Percentiles rank a stretch among this genome's conserved stretches.
These are phyloP conservation scores for Hypoxylon sp. DNA, from an alignment of 2,329 filamentous ascomycete species.

Conservation along the genomic window DNA sequence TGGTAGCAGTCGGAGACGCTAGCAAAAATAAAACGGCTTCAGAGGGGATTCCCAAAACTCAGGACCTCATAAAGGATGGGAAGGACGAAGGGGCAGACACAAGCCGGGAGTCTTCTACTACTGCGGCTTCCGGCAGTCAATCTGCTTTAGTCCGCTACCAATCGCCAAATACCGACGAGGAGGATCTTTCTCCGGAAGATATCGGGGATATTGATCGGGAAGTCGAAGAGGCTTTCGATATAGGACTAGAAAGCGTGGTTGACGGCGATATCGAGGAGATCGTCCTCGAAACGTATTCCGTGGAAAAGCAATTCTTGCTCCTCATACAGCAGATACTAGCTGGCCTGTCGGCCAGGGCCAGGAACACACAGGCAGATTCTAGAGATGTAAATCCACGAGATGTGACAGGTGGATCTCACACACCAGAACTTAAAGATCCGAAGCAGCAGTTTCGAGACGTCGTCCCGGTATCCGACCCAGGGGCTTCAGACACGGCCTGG, in stretches of 20 bases:
- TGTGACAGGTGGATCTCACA: not conserved
- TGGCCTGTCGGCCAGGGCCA: not conserved
- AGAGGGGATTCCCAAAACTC: not conserved
- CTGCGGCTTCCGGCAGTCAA: not conserved
- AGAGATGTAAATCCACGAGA: not conserved
- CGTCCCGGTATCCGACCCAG: not conserved
- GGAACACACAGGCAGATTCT: not conserved
- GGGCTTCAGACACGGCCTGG: not conserved
- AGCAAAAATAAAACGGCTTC: not conserved
- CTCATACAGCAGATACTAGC: not conserved
- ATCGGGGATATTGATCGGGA: not conserved
- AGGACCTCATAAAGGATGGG: not conserved
- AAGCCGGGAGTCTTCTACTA: not conserved
- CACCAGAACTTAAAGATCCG: not conserved
- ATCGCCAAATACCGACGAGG: not conserved
- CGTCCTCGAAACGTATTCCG: constrained; percentile 2
- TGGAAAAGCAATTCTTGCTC: not conserved
- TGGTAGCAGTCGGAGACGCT: not conserved
- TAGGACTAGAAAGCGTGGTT: not conserved
- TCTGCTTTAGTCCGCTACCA: not conserved
- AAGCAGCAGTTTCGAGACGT: not conserved
- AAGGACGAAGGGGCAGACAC: not conserved
- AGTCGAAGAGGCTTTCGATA: not conserved
- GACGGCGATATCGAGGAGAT: not conserved
- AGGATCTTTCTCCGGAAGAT: not conserved